Evolutionary conservation across 75 land plant species (phyloP).

Genomic region (Cupressus sempervirens): DNA sequence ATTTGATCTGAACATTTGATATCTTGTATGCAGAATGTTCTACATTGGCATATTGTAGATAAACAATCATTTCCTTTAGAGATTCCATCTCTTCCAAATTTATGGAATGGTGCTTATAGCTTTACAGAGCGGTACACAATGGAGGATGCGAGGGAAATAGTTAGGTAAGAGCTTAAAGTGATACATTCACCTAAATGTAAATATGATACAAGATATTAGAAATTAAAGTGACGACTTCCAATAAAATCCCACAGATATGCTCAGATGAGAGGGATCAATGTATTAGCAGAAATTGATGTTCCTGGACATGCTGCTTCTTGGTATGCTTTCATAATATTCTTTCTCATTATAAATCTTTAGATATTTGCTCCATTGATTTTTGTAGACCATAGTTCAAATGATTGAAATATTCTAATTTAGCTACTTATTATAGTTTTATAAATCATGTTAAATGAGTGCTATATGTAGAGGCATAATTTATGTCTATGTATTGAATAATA

Average conservation of each 20-base stretch:
- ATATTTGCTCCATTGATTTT: neutral
- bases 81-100: slow-evolving; percentile 84
- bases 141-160: slow-evolving; percentile 77
- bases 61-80: slow-evolving; percentile 86
- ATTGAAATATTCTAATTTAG: neutral
- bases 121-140: slow-evolving; percentile 68
- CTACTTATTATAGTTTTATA: neutral
- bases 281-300: slow-evolving; percentile 92
- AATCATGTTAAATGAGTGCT: neutral
- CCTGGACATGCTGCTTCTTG: slow-evolving; percentile 96
- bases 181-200: neutral
- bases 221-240: neutral
- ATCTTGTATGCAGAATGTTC: slow-evolving; percentile 63
- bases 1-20: neutral
- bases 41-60: slow-evolving; percentile 98
- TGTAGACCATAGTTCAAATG: neutral
- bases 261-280: slow-evolving; percentile 60
- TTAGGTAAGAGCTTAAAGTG: slow-evolving; percentile 40
- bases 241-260: slow-evolving; percentile 50
- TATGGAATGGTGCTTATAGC: slow-evolving; percentile 89
- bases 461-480: neutral
- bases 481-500: neutral
- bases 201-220: neutral
- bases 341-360: neutral
- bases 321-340: slow-evolving; percentile 29